Evolutionary conservation across 2,329 filamentous ascomycete genomes (phyloP), one percentile per base, ranked within the genome.

Genomic region (Fonsecaea pugnacius): DNA sequence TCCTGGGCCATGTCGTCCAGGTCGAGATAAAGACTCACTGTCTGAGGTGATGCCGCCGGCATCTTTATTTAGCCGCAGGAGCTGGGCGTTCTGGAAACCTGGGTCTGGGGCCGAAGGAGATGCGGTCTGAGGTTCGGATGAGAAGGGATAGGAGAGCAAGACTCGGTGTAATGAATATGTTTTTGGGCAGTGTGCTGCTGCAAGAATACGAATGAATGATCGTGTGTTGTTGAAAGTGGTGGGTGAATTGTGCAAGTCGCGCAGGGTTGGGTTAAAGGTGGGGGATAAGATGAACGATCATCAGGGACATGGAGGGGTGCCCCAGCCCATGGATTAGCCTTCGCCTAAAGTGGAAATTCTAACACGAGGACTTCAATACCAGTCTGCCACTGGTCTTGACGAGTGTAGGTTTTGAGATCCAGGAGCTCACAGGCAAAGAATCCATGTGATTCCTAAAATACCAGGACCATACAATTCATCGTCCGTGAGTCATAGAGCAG

Each of bases 11-110:
- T 35, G 18, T 18, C 8, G 12, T 21, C 18, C 18, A 12, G 54
- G 30, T 50, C 35, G 27, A 35, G 27, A 38, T n/a, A 43, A 38
- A 48, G 18, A 63, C 69, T 38, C 63, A 70, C 69, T 54, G 69
- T 70, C 46, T 69, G 67, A 58, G 69, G 69, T 24, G 69, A 70
- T 43, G 69, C 69, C n/a, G 69, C 67, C 21, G 69, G 69, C 69
- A 70, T 70, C 48, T 54, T 65, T 62, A 48, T 8, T 12, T 48
- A 14, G 43, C 21, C 10, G 43, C 43, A 24, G 18, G 18, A 27
- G 18, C 43, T 24, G 9, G 43, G 5, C 43, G 24, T 10, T 27
- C 9, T 14, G 21, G 8, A 16, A 14, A 48, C 3, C 18, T 18
- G 5, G 10, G 6, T 43, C 9, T n/a, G n/a, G 38, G 38, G 21